Percentiles rank a stretch among this genome's conserved stretches.
Conservation (phyloP, 306 rosid species). For the Cicer cuneatum region DNA sequence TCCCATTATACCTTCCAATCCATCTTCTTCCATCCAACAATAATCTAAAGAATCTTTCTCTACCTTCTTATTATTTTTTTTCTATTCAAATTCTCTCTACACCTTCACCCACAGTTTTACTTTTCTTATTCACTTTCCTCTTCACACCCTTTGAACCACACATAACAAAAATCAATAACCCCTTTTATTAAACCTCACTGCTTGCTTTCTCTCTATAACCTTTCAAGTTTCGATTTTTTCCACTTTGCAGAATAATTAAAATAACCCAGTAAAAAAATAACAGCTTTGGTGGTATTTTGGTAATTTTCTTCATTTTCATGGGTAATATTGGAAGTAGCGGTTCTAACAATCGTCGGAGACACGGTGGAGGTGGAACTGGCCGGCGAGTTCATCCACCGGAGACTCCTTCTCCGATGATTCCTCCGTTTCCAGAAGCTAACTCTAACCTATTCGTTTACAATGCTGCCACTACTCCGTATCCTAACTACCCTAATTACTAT, state of each 20-base stretch:
- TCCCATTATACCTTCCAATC: constrained; percentile 60
- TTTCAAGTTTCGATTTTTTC: constrained; percentile 31
- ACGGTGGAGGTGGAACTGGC: constrained; percentile 48
- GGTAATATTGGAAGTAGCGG: constrained; percentile 78
- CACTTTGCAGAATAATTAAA: neutral
- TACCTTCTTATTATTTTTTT: neutral
- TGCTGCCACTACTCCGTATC: constrained; percentile 67
- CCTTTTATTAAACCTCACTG: neutral
- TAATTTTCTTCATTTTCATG: constrained; percentile 50
- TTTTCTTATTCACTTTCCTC: constrained; percentile 9
- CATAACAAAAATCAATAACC: neutral
- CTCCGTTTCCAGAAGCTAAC: constrained; percentile 57
- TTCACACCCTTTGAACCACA: constrained; percentile 35
- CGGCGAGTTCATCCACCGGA: constrained; percentile 71
- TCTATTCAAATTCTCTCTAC: neutral
- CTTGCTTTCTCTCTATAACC: neutral
- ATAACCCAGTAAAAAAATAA: neutral
- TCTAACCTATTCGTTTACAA: constrained; percentile 66
- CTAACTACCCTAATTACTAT: constrained; percentile 69
- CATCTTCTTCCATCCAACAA: constrained; percentile 8
- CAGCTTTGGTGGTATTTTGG: constrained; percentile 10
- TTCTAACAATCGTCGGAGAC: constrained; percentile 64
- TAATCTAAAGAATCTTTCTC: constrained; percentile 10
- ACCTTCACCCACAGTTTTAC: neutral
- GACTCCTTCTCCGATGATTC: constrained; percentile 47